A percentile compares a stretch with the other conserved stretches of the same genome.
These are phyloP conservation scores for Hirsutella minnesotensis DNA, from an alignment of 2,329 filamentous ascomycete genomes.

Conservation along the genomic window DNA sequence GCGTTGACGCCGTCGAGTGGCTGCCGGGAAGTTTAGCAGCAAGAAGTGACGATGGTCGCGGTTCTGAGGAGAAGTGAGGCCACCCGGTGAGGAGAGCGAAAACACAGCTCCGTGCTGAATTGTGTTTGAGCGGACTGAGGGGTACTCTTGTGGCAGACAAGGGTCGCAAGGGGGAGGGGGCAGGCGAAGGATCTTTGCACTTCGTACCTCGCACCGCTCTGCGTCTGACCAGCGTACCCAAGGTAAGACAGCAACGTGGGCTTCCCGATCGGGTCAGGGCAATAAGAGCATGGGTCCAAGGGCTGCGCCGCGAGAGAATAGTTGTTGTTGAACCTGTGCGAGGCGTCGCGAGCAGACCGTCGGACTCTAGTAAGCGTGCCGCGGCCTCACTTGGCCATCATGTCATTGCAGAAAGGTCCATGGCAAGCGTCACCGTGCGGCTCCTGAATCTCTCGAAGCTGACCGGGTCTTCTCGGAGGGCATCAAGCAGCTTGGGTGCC, in stretches of 20 bases:
- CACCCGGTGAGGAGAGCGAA: slow-evolving; percentile 27
- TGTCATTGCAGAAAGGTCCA: no score
- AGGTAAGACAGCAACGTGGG: slow-evolving; percentile 6
- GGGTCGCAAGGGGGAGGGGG: background rate
- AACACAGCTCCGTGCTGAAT: slow-evolving; percentile 25
- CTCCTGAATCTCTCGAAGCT: no score
- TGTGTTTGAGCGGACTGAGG: slow-evolving; percentile 30
- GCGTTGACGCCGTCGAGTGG: slow-evolving; percentile 7
- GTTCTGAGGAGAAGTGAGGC: slow-evolving; percentile 24
- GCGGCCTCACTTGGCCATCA: background rate
- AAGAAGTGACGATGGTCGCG: slow-evolving; percentile 18
- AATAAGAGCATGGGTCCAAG: background rate
- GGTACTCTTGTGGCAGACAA: slow-evolving; percentile 14
- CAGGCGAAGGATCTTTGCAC: background rate
- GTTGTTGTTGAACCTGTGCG: background rate
- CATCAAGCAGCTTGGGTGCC: background rate
- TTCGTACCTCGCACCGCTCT: background rate
- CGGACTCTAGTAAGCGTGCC: no score
- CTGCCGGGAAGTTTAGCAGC: slow-evolving; percentile 5
- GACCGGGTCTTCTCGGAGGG: background rate
- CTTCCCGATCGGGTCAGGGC: slow-evolving; percentile 8
- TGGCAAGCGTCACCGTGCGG: no score
- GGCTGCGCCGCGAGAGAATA: background rate
- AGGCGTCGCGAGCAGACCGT: background rate
- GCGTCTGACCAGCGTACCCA: slow-evolving; percentile 3